Percentiles rank a stretch among this genome's conserved stretches.
Conservation (phyloP, 208 protist genomes). For the Wallacemonas sp. region DNA sequence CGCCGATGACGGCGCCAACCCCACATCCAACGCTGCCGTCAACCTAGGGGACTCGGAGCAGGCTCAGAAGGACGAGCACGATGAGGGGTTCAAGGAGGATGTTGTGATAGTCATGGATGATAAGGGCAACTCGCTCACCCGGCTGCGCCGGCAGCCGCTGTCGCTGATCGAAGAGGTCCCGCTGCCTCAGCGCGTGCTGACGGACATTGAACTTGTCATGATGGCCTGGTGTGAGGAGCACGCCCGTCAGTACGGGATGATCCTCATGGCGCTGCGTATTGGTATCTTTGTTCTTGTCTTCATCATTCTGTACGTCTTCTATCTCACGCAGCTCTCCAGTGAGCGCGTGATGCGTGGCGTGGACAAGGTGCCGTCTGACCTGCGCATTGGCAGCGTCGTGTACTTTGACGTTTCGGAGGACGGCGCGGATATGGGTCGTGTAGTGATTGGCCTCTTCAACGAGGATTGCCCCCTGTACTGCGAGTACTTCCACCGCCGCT, state of each 20-base stretch:
- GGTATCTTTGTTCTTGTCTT: constrained; percentile 71
- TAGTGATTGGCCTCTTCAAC: constrained; percentile 87
- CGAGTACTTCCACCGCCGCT: constrained; percentile 88
- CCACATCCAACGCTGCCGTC: neutral
- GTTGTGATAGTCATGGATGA: constrained; percentile 66
- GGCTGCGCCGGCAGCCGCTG: constrained; percentile 69
- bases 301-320: constrained; percentile 86
- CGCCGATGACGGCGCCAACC: neutral
- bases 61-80: neutral
- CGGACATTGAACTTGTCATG: constrained; percentile 86
- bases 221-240: constrained; percentile 91
- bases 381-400: constrained; percentile 87
- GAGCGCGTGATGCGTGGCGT: constrained; percentile 82
- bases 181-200: constrained; percentile 70
- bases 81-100: constrained; percentile 55
- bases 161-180: constrained; percentile 87
- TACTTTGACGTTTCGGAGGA: constrained; percentile 90
- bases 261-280: constrained; percentile 62
- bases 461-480: constrained; percentile 89
- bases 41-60: neutral
- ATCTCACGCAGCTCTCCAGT: constrained; percentile 74
- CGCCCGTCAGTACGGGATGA: constrained; percentile 71
- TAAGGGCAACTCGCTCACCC: constrained; percentile 63
- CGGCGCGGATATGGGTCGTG: constrained; percentile 72
- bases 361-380: constrained; percentile 78